These are phyloP conservation scores for Populus simonii DNA, from an alignment of 345 rosid species.

Conservation along the genomic window DNA sequence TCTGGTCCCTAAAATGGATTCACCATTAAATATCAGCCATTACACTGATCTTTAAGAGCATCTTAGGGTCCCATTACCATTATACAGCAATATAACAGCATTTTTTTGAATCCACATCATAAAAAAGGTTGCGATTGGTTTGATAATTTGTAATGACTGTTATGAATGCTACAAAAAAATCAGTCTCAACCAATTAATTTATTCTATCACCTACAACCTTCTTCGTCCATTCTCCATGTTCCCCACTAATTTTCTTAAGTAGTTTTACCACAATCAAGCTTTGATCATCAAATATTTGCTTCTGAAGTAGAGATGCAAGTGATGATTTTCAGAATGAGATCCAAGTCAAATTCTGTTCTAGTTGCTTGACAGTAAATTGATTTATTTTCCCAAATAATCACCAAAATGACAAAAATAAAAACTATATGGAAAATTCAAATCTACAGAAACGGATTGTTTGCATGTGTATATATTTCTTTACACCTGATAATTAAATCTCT, in stretches of 20 bases:
- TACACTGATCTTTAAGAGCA: background rate
- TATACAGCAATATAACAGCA: background rate
- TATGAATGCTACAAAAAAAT: background rate
- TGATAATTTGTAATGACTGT: background rate
- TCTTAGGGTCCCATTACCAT: background rate
- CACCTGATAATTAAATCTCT: background rate
- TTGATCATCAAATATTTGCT: background rate
- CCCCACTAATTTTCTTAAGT: background rate
- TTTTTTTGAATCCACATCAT: background rate
- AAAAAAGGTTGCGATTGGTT: background rate
- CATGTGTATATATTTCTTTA: background rate
- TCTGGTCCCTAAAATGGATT: background rate
- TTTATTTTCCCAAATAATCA: background rate
- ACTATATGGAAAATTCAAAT: background rate
- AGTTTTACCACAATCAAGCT: background rate
- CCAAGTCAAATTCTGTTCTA: background rate
- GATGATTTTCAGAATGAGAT: background rate
- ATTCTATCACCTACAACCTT: background rate
- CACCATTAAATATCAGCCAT: background rate
- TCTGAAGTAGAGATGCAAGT: background rate
- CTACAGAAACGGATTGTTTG: background rate
- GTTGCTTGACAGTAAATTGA: background rate
- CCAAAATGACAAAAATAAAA: background rate
- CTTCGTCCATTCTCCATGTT: background rate
- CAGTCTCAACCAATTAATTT: background rate